Evolutionary conservation across 208 protist genomes (phyloP), one percentile per base, ranked within the genome.

Genomic region (Leishmania aethiopica): DNA sequence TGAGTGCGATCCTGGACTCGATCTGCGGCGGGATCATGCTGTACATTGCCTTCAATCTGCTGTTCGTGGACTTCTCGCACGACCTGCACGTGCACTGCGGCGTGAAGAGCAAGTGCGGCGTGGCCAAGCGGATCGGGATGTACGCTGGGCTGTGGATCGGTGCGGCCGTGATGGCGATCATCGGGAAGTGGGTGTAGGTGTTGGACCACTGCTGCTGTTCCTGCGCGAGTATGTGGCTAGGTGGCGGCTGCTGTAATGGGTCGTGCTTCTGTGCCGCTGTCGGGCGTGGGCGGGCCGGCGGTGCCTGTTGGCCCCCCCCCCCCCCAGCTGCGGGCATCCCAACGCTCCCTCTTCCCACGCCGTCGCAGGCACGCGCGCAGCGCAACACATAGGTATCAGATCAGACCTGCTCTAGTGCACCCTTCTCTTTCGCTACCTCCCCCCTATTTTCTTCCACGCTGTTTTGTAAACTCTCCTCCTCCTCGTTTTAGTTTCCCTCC

Each of bases 1-100:
- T 88, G 76, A 80, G 79, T 25, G 90, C 80, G 45, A 85, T 94
- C 59, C 75, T 89, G 60, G 87, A 91, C 79, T 77, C 90, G 1
- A 22, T 92, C 55, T 95, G 92, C 79, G 88, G 86, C 55, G 92
- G 92, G n/a, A 94, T 95, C 66, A 73, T 95, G 77, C 87, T 95
- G 35, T 95, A 95, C 81, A 85, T 95, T 62, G 89, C 75, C 64
- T 95, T 95, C 80, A 81, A 82, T 35, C 80, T 95, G 51, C 60
- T 95, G 79, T 84, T 93, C 59, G 74, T 84, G 66, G 92, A 95
- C 81, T 94, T 95, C 76, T 80, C 87, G 19, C 62, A 51, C 67
- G 92, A 95, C 74, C 64, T 89, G 71, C 74, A 75, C 69, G 76
- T 79, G 59, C 77, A 86, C 75, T 88, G 88, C 73, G 37, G 75